A percentile compares a stretch with the other conserved stretches of the same genome.
phyloP scores from a whole-genome alignment of 768 basidiomycete species.

The Porpolomopsis calyptriformis region DNA sequence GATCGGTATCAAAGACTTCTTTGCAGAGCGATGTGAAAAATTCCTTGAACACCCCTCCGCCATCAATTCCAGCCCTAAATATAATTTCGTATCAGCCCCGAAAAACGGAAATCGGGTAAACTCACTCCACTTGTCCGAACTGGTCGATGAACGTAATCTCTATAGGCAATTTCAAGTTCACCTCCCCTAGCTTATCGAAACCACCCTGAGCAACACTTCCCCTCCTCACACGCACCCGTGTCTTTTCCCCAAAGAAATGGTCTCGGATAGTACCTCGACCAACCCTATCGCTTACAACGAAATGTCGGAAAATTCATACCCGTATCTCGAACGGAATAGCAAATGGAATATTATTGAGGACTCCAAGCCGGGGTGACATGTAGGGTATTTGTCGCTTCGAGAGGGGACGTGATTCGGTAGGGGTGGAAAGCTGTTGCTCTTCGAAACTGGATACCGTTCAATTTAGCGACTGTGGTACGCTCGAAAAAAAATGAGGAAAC shows the following conservation, averaged over 20 bases:
- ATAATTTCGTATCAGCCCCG: background rate
- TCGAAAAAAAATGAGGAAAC: constrained; percentile 18
- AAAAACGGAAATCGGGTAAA: constrained; percentile 9
- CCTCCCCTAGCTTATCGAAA: constrained; percentile 71
- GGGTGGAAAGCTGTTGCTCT: constrained; percentile 41
- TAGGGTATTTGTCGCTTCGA: constrained; percentile 64
- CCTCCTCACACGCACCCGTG: constrained; percentile 52
- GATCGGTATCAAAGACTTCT: constrained; percentile 91
- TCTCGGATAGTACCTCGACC: constrained; percentile 13
- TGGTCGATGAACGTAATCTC: constrained; percentile 90
- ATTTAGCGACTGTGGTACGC: constrained; percentile 1
- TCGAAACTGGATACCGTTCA: constrained; percentile 39
- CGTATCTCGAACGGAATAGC: constrained; percentile 86
- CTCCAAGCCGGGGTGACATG: constrained; percentile 76
- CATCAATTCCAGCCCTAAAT: constrained; percentile 79
- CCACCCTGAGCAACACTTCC: constrained; percentile 81
- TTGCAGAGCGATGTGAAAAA: constrained; percentile 88
- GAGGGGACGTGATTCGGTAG: constrained; percentile 18
- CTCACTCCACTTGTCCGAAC: constrained; percentile 77
- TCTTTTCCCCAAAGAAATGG: constrained; percentile 11
- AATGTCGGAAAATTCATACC: constrained; percentile 82
- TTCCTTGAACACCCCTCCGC: constrained; percentile 96
- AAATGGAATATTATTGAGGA: constrained; percentile 94
- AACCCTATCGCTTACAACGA: constrained; percentile 56
- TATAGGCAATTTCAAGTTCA: constrained; percentile 70